Evolutionary conservation across 176 grass and related monocot genomes (phyloP), one percentile per base, ranked within the genome.

Genomic region (barley (Hordeum vulgare)): DNA sequence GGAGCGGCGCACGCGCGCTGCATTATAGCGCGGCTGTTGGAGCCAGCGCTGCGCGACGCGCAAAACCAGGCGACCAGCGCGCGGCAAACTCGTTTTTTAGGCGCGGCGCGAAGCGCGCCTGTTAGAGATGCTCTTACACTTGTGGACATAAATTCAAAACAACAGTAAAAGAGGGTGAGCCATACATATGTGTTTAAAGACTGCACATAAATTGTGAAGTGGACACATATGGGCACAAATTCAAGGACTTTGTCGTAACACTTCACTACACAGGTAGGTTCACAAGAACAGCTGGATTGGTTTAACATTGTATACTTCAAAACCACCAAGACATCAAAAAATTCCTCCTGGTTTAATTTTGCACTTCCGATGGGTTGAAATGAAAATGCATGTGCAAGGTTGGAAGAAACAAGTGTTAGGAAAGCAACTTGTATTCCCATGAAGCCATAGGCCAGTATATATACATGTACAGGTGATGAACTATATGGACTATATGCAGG

Each of bases 371-470:
- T 35, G 51, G 35, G 10, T 88, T 28, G 39, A 80, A 36, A 80
- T 40, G 36, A 64, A 83, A 71, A 85, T 51, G 37, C 53, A 85
- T 71, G 71, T 56, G 40, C 56, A 82, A 80, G 51, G 76, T 11
- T 72, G 20, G 33, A 35, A 64, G 73, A 37, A 21, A 11, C 37
- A 86, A n/a, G n/a, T n/a, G n/a, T n/a, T n/a, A n/a, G n/a, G n/a
- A n/a, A n/a, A n/a, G n/a, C n/a, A n/a, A n/a, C n/a, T n/a, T n/a
- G n/a, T n/a, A n/a, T n/a, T n/a, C n/a, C n/a, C n/a, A n/a, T n/a
- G n/a, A n/a, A n/a, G n/a, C n/a, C n/a, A n/a, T n/a, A n/a, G n/a
- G n/a, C n/a, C n/a, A n/a, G n/a, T n/a, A n/a, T n/a, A n/a, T n/a
- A n/a, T n/a, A n/a, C n/a, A n/a, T n/a, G n/a, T n/a, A n/a, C n/a